phyloP scores from a whole-genome alignment of 129 eudicot genomes.

The Ambrosia artemisiifolia region DNA sequence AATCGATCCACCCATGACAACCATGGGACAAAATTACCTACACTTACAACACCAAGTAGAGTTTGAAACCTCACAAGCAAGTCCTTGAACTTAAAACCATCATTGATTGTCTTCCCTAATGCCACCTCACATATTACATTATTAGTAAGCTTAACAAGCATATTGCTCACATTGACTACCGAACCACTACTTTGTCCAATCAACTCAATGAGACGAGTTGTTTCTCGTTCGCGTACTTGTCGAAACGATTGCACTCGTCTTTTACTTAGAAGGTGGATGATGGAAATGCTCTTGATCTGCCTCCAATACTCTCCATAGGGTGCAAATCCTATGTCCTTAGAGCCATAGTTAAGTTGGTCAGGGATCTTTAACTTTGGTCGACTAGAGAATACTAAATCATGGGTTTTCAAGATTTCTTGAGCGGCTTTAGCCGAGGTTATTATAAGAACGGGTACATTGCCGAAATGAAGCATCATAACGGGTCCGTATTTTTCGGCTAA shows the following conservation, averaged over 20 bases:
- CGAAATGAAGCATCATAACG: slow-evolving; percentile 33
- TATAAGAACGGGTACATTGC: slow-evolving; percentile 8
- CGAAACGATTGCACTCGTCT: slow-evolving; percentile 31
- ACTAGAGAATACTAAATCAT: slow-evolving; percentile 29
- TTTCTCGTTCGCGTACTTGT: slow-evolving; percentile 28
- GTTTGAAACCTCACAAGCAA: slow-evolving; percentile 14
- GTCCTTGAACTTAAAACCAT: slow-evolving; percentile 17
- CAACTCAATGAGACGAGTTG: slow-evolving; percentile 17
- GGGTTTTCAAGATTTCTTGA: slow-evolving; percentile 33
- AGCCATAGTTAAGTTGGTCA: slow-evolving; percentile 7
- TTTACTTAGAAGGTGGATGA: slow-evolving; percentile 27
- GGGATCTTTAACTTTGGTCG: slow-evolving; percentile 26
- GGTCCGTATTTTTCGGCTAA: slow-evolving; percentile 38
- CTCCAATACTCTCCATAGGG: slow-evolving; percentile 37
- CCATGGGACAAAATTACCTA: slow-evolving; percentile 42
- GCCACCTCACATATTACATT: slow-evolving; percentile 37
- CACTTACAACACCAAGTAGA: slow-evolving; percentile 18
- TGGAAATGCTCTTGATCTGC: slow-evolving; percentile 31
- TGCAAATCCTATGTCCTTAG: slow-evolving; percentile 24
- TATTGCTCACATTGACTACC: slow-evolving; percentile 27
- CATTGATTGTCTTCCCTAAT: slow-evolving; percentile 29
- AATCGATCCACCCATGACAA: slow-evolving; percentile 29
- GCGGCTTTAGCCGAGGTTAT: slow-evolving; percentile 11
- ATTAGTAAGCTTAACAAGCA: slow-evolving; percentile 18
- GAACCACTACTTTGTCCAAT: slow-evolving; percentile 4